Base-by-base conservation (phyloP, 1,284 basidiomycete genomes). In the Fomitopsis schrenkii region DNA sequence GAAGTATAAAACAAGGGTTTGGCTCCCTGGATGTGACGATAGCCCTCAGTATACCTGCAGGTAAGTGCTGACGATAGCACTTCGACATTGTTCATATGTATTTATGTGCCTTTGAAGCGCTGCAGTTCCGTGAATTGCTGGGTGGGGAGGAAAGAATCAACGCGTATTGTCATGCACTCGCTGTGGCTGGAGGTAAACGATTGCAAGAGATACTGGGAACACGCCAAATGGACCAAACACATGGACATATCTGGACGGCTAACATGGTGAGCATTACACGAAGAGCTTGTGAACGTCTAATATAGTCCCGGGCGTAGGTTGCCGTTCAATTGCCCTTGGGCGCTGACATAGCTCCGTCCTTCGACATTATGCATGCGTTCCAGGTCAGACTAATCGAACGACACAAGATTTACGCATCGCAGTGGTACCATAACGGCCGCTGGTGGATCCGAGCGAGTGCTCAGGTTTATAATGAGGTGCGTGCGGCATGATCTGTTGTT, bases 141-240 rank as follows among this genome's bases (percentile, higher is more conserved):
- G 94, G 93, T 1, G 94, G 94, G 3, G 94, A 95, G 73, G 75
- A 82, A n/a, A 81, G 82, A 62, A 93, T 95, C 62, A 87, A 88
- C 68, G 77, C 75, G 5, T 93, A 95, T 73, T 92, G 85, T 65
- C 87, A 86, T 66, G 71, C 78, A 2, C 81, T 95, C 19, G 93
- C 93, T 1, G 67, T 89, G 1, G 75, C 79, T 59, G 94, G 93
- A 12, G 93, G 91, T 0, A 79, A 80, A 59, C 75, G 77, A 3
- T 76, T 93, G 4, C 83, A 85, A 0, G 79, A 86, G 63, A 74
- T 87, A 2, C 75, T 92, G 44, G 84, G 83, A 9, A 93, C 91
- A 0, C 68, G 71, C 0, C 76, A 91, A 1, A 77, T 94, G 77
- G 81, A 80, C 62, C 19, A 22, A 22, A 22, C 22, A 22, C 22